phyloP scores from a whole-genome alignment of 1,139 yeast species.

The Candida sanyaensis region DNA sequence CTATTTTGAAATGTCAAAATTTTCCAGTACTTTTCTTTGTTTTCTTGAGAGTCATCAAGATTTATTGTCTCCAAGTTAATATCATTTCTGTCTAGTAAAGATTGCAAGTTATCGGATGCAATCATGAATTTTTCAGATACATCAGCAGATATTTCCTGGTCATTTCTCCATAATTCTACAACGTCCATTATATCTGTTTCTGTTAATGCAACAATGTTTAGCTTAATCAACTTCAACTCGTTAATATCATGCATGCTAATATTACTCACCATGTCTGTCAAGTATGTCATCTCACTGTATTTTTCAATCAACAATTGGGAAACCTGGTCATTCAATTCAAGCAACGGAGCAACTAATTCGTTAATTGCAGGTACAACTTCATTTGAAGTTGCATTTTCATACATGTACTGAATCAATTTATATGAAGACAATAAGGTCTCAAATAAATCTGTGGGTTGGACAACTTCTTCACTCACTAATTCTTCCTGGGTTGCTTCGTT shows the following conservation, averaged over 20 bases:
- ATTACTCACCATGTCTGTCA: conserved; percentile 27
- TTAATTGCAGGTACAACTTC: conserved; percentile 3
- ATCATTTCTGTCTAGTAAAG: conserved; percentile 41
- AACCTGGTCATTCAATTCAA: conserved; percentile 22
- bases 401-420: conserved; percentile 30
- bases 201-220: conserved; percentile 25
- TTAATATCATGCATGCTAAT: conserved; percentile 24
- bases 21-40: conserved; percentile 35
- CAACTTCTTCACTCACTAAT: conserved; percentile 27
- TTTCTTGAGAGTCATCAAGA: conserved; percentile 13
- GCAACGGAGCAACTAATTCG: conserved; percentile 17
- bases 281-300: conserved; percentile 23
- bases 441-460: conserved; percentile 41
- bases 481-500: conserved; percentile 20
- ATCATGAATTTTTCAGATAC: conserved; percentile 38
- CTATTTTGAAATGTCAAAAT: conserved; percentile 38
- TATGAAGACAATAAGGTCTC: conserved; percentile 37
- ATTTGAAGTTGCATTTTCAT: conserved; percentile 23
- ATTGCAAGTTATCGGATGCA: conserved; percentile 47
- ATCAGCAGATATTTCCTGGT: conserved; percentile 20
- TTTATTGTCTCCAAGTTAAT: conserved; percentile 17
- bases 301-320: conserved; percentile 23
- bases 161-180: conserved; percentile 26
- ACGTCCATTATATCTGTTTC: conserved; percentile 18
- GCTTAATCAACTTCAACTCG: conserved; percentile 25